Percentiles rank a stretch among this genome's conserved stretches.
These are phyloP conservation scores for Penicillium simplicissimum DNA, from an alignment of 495 filamentous ascomycete species.

Conservation along the genomic window DNA sequence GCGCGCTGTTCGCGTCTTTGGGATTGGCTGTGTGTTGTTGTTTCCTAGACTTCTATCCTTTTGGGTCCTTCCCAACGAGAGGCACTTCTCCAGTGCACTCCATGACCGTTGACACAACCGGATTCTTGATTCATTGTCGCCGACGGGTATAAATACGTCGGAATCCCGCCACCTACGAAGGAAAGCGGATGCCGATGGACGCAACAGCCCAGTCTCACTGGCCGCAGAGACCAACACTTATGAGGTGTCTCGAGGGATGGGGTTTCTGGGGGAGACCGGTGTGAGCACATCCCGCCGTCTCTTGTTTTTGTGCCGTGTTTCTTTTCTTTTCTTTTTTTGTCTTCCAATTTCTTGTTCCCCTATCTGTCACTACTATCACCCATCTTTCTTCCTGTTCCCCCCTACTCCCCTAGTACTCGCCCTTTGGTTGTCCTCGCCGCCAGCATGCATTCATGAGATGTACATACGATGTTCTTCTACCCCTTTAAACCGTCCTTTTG, in stretches of 20 bases:
- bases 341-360: constrained; percentile 3
- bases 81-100: constrained; percentile 3
- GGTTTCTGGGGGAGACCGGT: constrained; percentile 16
- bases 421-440: constrained; percentile 21
- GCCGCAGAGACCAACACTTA: constrained; percentile 8
- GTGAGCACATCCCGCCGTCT: constrained; percentile 8
- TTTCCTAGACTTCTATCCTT: constrained; percentile 8
- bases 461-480: constrained; percentile 36
- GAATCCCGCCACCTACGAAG: background rate
- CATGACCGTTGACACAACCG: background rate
- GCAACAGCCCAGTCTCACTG: constrained; percentile 15
- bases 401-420: constrained; percentile 16
- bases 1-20: constrained; percentile 42
- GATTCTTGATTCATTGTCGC: background rate
- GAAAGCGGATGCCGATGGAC: constrained; percentile 2
- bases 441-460: constrained; percentile 41
- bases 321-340: constrained; percentile 14
- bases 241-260: constrained; percentile 5
- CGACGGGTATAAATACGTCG: constrained; percentile 15
- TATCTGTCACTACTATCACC: constrained; percentile 17
- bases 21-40: constrained; percentile 25
- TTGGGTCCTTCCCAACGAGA: constrained; percentile 16
- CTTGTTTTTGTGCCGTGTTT: constrained; percentile 9
- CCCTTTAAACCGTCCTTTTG: constrained; percentile 12
- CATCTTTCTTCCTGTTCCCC: constrained; percentile 12